Conservation (phyloP, 129 eudicot genomes). For the Lactuca sativa region DNA sequence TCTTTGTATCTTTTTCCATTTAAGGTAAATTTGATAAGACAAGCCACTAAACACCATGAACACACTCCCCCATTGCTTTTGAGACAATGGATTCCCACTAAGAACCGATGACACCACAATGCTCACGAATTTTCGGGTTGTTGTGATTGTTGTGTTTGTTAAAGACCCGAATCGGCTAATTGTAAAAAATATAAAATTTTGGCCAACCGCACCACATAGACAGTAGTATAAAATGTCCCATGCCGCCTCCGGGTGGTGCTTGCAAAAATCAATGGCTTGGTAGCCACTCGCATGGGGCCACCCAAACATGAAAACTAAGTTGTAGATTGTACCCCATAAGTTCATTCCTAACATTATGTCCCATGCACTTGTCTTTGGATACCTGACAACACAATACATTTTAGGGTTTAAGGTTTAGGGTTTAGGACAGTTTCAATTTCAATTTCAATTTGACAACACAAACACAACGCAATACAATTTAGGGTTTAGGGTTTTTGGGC, state of each 20-base stretch:
- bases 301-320: slow-evolving; percentile 83
- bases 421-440: no score
- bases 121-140: slow-evolving; percentile 95
- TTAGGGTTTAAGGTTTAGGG: no score
- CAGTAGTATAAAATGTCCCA: slow-evolving; percentile 92
- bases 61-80: slow-evolving; percentile 89
- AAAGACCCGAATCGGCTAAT: slow-evolving; percentile 93
- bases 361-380: slow-evolving; percentile 95
- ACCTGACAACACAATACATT: slow-evolving; percentile 42
- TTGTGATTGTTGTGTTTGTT: slow-evolving; percentile 94
- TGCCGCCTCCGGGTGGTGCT: slow-evolving; percentile 90
- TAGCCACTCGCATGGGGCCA: slow-evolving; percentile 95
- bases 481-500: no score
- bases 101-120: slow-evolving; percentile 90
- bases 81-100: slow-evolving; percentile 87
- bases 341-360: slow-evolving; percentile 98
- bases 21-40: slow-evolving; percentile 92
- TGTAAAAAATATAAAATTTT: slow-evolving; percentile 86
- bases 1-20: slow-evolving; percentile 74
- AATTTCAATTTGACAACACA: no score
- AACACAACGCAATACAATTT: no score
- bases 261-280: slow-evolving; percentile 83
- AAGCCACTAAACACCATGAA: slow-evolving; percentile 89
- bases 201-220: slow-evolving; percentile 92
- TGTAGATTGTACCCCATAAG: slow-evolving; percentile 92